Evolutionary conservation across 2,329 filamentous ascomycete species (phyloP), one percentile per base, ranked within the genome.

Genomic region (Arthrobotrys sinensis): DNA sequence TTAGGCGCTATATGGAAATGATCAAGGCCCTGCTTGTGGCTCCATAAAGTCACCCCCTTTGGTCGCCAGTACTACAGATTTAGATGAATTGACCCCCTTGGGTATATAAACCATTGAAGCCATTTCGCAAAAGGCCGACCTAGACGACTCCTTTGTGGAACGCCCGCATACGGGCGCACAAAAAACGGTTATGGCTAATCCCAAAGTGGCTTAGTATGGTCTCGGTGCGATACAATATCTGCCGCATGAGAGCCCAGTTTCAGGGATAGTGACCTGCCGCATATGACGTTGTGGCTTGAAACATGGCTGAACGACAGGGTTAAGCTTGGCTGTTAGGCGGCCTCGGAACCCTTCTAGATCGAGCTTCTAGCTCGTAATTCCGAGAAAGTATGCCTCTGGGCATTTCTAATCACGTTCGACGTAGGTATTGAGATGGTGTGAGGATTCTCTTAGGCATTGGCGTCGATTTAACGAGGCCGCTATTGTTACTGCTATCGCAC

Each of bases 341-440:
- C 50, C 7, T 53, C 7, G 50, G 14, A 7, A 50, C 7, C 12
- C 36, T 38, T 38, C 43, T 21, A 6, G 36, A 6, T 24, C 11
- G 46, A 53, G 24, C 24, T 10, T 34, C 14, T 14, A 16, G 12
- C 84, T 90, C 81, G 89, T 85, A 84, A 91, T 87, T 79, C 89
- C 90, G 16, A 48, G 36, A 24, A 6, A 12, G 1, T 16, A 6
- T 45, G n/a, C 40, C 12, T 45, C 40, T 8, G 40, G 40, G 3
- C 24, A 4, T 2, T 28, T 28, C 4, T 28, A 28, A 28, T 28
- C 4, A 28, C 24, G 24, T 28, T 28, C 24, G 24, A 28, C 24
- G 24, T 4, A 28, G 24, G 24, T 28, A 28, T 28, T 28, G 24
- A 2, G 24, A 28, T 28, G 4, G 2, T 28, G 24, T 4, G 24